phyloP scores from a whole-genome alignment of 2,329 filamentous ascomycete species.

The Fonsecaea pedrosoi region DNA sequence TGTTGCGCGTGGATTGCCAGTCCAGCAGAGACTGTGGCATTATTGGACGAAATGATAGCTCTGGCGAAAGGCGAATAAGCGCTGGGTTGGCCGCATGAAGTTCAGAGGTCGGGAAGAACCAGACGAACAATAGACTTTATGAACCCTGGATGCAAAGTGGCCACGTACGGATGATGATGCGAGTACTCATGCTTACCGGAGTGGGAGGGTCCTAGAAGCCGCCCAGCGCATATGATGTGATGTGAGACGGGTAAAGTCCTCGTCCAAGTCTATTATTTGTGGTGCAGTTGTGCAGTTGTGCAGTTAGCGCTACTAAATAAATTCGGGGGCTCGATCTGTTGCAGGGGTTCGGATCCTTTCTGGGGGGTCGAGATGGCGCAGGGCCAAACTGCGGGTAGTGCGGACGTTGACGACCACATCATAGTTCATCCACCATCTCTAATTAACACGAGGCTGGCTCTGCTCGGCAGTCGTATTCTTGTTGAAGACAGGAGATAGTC shows the following conservation, averaged over 20 bases:
- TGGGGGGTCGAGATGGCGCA: neutral
- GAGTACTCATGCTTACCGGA: neutral
- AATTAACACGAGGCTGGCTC: slow-evolving; percentile 13
- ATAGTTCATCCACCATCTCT: slow-evolving; percentile 11
- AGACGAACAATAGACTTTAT: neutral
- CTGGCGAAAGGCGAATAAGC: slow-evolving; percentile 16
- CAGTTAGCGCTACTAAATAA: slow-evolving; percentile 9
- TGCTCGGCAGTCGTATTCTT: slow-evolving; percentile 10
- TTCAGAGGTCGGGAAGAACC: neutral
- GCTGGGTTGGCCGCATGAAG: neutral
- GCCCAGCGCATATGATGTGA: neutral
- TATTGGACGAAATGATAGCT: slow-evolving; percentile 73
- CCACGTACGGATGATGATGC: neutral
- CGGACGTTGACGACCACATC: slow-evolving; percentile 8
- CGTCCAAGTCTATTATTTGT: neutral
- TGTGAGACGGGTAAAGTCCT: neutral
- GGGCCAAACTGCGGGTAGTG: slow-evolving; percentile 6
- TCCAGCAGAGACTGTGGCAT: slow-evolving; percentile 84
- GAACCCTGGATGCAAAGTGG: neutral
- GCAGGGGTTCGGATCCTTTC: slow-evolving; percentile 6
- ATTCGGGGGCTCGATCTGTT: neutral
- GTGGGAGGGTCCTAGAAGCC: neutral
- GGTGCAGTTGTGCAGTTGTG: neutral
- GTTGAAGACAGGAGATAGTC: neutral
- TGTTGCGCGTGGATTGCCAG: slow-evolving; percentile 98